Percentiles rank a stretch among this genome's conserved stretches.
Conservation (phyloP, 2,329 filamentous ascomycete genomes). For the Chrysoporthe puriensis region DNA sequence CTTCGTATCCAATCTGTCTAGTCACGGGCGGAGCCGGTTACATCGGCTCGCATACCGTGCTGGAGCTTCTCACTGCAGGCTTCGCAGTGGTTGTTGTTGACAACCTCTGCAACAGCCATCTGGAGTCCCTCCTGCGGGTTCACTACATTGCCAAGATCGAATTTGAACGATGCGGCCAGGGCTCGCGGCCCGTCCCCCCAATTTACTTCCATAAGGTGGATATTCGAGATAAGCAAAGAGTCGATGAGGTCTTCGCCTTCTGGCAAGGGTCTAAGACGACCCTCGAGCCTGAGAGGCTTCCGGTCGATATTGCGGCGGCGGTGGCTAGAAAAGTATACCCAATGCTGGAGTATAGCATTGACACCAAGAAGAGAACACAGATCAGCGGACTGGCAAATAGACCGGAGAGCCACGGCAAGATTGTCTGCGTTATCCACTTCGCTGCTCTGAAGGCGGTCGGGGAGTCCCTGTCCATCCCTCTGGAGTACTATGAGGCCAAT, state of each 20-base stretch:
- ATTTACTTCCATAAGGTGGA: conserved; percentile 25
- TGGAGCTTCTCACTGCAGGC: conserved; percentile 27
- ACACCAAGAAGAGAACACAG: conserved; percentile 16
- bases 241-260: conserved; percentile 24
- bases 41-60: conserved; percentile 26
- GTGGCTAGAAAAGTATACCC: conserved; percentile 23
- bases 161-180: conserved; percentile 21
- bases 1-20: conserved; percentile 23
- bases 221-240: conserved; percentile 15
- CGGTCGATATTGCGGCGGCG: conserved; percentile 23
- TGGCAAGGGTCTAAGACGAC: conserved; percentile 21
- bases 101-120: conserved; percentile 26
- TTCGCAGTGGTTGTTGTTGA: conserved; percentile 27
- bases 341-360: conserved; percentile 22
- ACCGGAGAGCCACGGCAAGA: conserved; percentile 14
- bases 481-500: conserved; percentile 26
- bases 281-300: conserved; percentile 15
- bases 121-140: conserved; percentile 24
- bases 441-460: conserved; percentile 26
- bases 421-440: conserved; percentile 27
- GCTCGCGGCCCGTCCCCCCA: conserved; percentile 16
- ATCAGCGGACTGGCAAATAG: conserved; percentile 2
- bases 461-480: conserved; percentile 22
- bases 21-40: conserved; percentile 26
- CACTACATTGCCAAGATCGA: conserved; percentile 24